Base-by-base conservation (phyloP, 179 eudicot species). In the Patellifolia procumbens region DNA sequence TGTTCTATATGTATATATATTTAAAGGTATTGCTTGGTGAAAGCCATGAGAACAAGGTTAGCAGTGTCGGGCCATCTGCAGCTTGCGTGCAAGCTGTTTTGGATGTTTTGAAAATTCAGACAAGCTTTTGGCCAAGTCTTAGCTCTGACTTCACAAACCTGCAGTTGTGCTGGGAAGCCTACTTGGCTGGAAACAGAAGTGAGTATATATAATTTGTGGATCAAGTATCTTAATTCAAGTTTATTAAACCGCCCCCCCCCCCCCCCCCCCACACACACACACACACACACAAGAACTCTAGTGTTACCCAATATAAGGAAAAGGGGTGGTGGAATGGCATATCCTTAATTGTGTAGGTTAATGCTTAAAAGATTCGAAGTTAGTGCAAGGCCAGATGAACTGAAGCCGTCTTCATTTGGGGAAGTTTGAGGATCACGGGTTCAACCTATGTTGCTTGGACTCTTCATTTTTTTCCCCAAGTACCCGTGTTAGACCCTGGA, bases 21-120 rank as follows among this genome's bases (percentile, higher is more conserved):
- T 45, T 76, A 55, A 71, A 94, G 98, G 97, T 89, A 63, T 86
- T 94, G 84, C 97, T 94, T 76, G 98, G 97, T 80, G 97, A 90
- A 87, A 83, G 45, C 74, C 88, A 89, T 39, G 86, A 52, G 71
- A 51, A 77, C 67, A 76, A 88, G 67, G 76, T 81, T 79, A 87
- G 83, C 29, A 78, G 81, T 60, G 74, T 85, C 75, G 70, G 74
- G 32, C 98, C 97, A 2, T 76, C 97, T 43, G 85, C 76, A 76
- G 75, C 95, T 71, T 96, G 98, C 74, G 67, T 92, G 80, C 83
- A 80, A 60, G 83, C 97, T 74, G 88, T 93, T 73, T 75, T 91
- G 66, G 92, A 92, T 70, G 98, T 92, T 43, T 43, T 89, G 79
- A 84, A 83, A 81, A 89, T 92, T 78, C 98, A 94, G 77, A 83